These are phyloP conservation scores for Coemansia sp. DNA, from an alignment of 192 early-diverging fungal genomes.

Conservation along the genomic window DNA sequence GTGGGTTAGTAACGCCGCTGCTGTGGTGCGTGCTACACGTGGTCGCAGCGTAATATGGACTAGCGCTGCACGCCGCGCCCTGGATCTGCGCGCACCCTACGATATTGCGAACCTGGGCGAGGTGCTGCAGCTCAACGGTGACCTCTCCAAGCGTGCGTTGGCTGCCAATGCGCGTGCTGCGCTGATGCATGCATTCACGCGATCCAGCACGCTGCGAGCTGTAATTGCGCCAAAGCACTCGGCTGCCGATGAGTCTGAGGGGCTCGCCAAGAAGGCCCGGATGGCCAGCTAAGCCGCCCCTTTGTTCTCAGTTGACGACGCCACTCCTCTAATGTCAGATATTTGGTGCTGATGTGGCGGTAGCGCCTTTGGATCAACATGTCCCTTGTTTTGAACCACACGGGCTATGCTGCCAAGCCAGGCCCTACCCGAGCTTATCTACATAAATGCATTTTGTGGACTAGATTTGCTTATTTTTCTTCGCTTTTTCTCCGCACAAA, in stretches of 20 bases:
- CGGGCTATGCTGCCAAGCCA: background rate
- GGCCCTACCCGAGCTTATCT: background rate
- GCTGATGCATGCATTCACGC: slow-evolving; percentile 45
- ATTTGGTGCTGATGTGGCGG: background rate
- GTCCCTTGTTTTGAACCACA: background rate
- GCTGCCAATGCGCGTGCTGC: slow-evolving; percentile 29
- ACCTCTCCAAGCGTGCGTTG: slow-evolving; percentile 43
- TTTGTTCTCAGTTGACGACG: background rate
- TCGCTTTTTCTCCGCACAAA: background rate
- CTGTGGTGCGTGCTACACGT: slow-evolving; percentile 42
- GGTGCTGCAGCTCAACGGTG: slow-evolving; percentile 44
- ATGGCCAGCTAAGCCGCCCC: background rate
- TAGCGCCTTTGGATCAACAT: background rate
- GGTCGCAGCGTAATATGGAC: slow-evolving; percentile 38
- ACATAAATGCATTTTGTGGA: background rate
- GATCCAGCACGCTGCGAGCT: slow-evolving; percentile 34
- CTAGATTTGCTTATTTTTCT: background rate
- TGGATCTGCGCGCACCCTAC: slow-evolving; percentile 43
- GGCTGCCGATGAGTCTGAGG: slow-evolving; percentile 8
- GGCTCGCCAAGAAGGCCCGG: slow-evolving; percentile 8
- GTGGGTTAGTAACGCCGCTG: slow-evolving; percentile 49
- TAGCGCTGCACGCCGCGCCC: slow-evolving; percentile 34
- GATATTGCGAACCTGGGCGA: slow-evolving; percentile 45
- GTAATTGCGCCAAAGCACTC: slow-evolving; percentile 13
- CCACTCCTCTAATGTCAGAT: background rate